Percentiles rank a stretch among this genome's conserved stretches.
Evolutionary conservation across 805 yeast genomes (phyloP).

Genomic region (Pichia eremophila): DNA sequence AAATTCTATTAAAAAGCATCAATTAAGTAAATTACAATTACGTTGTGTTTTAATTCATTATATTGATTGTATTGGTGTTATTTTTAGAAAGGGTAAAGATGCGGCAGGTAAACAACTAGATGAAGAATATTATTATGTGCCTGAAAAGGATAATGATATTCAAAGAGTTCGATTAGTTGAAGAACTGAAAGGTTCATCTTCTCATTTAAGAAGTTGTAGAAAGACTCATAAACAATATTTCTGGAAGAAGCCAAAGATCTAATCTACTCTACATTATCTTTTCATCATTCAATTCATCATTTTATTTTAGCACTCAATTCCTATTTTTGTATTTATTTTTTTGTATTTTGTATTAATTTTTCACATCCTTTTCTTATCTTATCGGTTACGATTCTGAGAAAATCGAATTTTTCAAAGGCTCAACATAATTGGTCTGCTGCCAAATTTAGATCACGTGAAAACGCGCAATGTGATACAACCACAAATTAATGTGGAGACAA

Average conservation of each 20-base stretch:
- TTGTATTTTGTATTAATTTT: too few relatives aligned
- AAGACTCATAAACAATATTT: constrained; percentile 86
- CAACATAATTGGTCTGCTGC: background rate
- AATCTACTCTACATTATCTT: background rate
- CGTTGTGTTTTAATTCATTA: constrained; percentile 34
- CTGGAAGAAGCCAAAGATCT: constrained; percentile 50
- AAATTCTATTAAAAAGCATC: constrained; percentile 47
- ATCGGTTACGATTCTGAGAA: too few relatives aligned
- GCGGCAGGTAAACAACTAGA: constrained; percentile 94
- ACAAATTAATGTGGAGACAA: too few relatives aligned
- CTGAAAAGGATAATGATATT: constrained; percentile 69
- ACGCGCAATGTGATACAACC: background rate
- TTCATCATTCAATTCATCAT: background rate
- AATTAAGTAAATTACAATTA: constrained; percentile 35
- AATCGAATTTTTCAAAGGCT: too few relatives aligned
- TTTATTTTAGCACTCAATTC: background rate
- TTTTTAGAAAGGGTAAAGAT: constrained; percentile 83
- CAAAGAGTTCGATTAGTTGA: constrained; percentile 64
- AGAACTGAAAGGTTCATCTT: constrained; percentile 72
- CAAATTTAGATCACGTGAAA: background rate
- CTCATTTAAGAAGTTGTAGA: constrained; percentile 72
- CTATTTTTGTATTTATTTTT: too few relatives aligned
- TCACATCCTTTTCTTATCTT: too few relatives aligned
- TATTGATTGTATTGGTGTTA: constrained; percentile 71
- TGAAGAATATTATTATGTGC: constrained; percentile 85